Conservation (phyloP, 2,329 filamentous ascomycete species). For the Aspergillus uvarum region DNA sequence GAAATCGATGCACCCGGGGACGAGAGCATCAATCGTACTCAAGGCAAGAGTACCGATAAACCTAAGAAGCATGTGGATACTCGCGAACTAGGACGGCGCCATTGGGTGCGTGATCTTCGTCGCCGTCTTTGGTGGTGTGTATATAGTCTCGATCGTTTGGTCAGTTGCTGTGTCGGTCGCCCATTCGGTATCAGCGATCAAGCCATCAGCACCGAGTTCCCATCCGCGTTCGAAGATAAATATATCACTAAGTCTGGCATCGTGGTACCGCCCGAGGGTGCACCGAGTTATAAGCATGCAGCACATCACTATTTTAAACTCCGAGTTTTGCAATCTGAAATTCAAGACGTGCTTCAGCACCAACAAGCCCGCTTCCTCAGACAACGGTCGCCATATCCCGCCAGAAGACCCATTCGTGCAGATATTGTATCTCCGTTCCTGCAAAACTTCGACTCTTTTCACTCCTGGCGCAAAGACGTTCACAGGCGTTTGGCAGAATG, state of each 20-base stretch:
- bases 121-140: conserved; percentile 95
- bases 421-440: conserved; percentile 82
- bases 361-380: conserved; percentile 82
- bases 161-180: conserved; percentile 88
- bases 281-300: conserved; percentile 84
- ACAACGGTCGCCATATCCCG: conserved; percentile 61
- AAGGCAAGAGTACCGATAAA: conserved; percentile 22
- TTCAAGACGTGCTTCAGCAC: conserved; percentile 88
- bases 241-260: conserved; percentile 83
- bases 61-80: conserved; percentile 45
- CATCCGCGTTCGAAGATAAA: conserved; percentile 81
- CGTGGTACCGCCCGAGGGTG: conserved; percentile 57
- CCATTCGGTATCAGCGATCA: conserved; percentile 96
- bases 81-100: conserved; percentile 64
- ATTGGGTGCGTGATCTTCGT: conserved; percentile 83
- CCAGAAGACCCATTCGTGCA: conserved; percentile 73
- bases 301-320: conserved; percentile 90
- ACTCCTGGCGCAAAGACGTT: conserved; percentile 84
- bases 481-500: conserved; percentile 80
- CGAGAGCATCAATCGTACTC: conserved; percentile 28
- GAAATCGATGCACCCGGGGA: conserved; percentile 55
- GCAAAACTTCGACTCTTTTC: conserved; percentile 77
- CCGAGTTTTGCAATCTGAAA: conserved; percentile 86
- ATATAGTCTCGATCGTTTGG: conserved; percentile 90
- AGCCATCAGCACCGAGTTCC: conserved; percentile 92